These are phyloP conservation scores for Pistacia vera DNA, from an alignment of 345 rosid species.

Conservation along the genomic window DNA sequence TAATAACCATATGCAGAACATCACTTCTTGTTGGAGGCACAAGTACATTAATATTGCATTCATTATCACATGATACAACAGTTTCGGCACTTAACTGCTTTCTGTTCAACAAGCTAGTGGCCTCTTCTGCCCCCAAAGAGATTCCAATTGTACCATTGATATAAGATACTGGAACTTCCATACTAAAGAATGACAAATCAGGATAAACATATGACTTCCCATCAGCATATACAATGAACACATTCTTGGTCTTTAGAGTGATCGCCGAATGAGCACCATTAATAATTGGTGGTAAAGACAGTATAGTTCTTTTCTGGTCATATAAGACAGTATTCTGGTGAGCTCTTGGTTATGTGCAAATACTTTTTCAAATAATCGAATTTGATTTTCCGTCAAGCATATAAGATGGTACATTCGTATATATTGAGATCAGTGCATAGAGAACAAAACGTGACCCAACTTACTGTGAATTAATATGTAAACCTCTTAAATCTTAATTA, in stretches of 20 bases:
- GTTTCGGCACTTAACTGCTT: slow-evolving; percentile 74
- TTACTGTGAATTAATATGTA: too few species aligned
- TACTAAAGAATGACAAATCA: slow-evolving; percentile 66
- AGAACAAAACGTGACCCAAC: too few species aligned
- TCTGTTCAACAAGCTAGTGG: slow-evolving; percentile 63
- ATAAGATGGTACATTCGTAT: too few species aligned
- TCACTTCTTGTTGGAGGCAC: slow-evolving; percentile 92
- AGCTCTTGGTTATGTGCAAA: too few species aligned
- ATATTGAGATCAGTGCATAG: too few species aligned
- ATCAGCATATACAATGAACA: slow-evolving; percentile 67
- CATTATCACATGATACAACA: slow-evolving; percentile 35
- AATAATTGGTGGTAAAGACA: slow-evolving; percentile 91
- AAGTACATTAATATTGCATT: slow-evolving; percentile 53
- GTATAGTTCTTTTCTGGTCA: slow-evolving; percentile 54
- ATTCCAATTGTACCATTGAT: slow-evolving; percentile 75
- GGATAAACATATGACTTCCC: slow-evolving; percentile 73
- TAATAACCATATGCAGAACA: too few species aligned
- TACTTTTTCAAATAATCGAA: too few species aligned
- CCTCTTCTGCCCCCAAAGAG: slow-evolving; percentile 73
- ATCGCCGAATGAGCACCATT: slow-evolving; percentile 97
- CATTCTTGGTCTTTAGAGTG: slow-evolving; percentile 84
- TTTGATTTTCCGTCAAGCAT: too few species aligned
- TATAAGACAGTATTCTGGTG: too few species aligned
- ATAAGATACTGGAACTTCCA: slow-evolving; percentile 87
- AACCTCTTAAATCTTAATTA: too few species aligned